Evolutionary conservation across 139 green algal genomes (phyloP).

Genomic region (Deuterostichococcus epilithicus): DNA sequence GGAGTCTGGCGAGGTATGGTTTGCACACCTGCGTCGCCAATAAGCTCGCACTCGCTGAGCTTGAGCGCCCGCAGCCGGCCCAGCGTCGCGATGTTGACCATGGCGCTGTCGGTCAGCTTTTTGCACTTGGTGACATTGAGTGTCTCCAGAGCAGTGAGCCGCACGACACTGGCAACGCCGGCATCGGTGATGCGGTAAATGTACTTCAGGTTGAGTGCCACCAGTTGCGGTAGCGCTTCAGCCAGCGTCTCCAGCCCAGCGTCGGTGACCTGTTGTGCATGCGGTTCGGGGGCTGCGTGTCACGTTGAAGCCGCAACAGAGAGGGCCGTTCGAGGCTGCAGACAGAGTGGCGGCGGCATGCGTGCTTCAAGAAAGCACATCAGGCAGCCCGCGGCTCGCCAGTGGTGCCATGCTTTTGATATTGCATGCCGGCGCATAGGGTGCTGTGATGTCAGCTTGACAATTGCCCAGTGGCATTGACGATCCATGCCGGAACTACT

Average conservation of each 20-base stretch:
- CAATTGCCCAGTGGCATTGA: too few relatives aligned
- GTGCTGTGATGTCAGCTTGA: too few relatives aligned
- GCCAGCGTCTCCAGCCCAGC: neutral
- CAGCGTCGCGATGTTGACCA: neutral
- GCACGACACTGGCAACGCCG: neutral
- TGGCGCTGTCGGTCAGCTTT: slow-evolving; percentile 6
- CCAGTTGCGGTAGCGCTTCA: neutral
- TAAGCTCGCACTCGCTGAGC: slow-evolving; percentile 17
- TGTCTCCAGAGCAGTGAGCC: neutral
- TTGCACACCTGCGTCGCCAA: slow-evolving; percentile 20
- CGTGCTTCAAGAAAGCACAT: too few relatives aligned
- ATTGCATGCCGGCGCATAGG: too few relatives aligned
- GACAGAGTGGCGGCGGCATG: too few relatives aligned
- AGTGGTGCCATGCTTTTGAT: too few relatives aligned
- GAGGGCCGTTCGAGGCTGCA: neutral
- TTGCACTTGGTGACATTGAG: neutral
- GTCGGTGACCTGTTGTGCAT: neutral
- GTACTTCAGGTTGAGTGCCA: neutral
- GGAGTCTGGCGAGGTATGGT: too few relatives aligned
- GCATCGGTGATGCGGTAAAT: neutral
- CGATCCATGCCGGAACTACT: too few relatives aligned
- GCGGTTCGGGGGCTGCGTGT: too few relatives aligned
- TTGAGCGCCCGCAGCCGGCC: slow-evolving; percentile 21
- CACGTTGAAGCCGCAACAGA: neutral
- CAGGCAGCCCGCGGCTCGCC: too few relatives aligned